These are phyloP conservation scores for Coemansia sp. DNA, from an alignment of 192 early-diverging fungal species.

Conservation along the genomic window DNA sequence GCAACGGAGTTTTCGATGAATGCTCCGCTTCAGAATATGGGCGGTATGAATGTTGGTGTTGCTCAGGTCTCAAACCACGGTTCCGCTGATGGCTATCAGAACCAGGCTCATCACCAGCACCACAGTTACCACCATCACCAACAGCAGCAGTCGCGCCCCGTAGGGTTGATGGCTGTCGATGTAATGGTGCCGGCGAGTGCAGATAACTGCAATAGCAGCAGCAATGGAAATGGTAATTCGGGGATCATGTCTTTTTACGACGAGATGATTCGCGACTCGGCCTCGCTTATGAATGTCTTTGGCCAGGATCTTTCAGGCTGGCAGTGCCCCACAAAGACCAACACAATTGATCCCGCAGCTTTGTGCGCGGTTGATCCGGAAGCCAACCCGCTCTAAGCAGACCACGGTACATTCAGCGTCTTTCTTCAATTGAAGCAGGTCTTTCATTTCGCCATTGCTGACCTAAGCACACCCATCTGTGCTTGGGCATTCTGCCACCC, in stretches of 20 bases:
- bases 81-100: slow-evolving; percentile 7
- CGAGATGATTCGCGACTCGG: slow-evolving; percentile 52
- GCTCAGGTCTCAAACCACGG: slow-evolving; percentile 11
- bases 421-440: neutral
- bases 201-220: slow-evolving; percentile 11
- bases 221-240: slow-evolving; percentile 7
- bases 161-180: slow-evolving; percentile 18
- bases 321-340: slow-evolving; percentile 54
- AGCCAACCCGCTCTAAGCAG: slow-evolving; percentile 32
- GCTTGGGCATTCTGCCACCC: neutral
- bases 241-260: slow-evolving; percentile 49
- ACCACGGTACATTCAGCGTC: neutral
- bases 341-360: slow-evolving; percentile 56
- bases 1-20: slow-evolving; percentile 26
- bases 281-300: slow-evolving; percentile 55
- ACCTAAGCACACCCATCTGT: neutral
- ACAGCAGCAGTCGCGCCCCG: slow-evolving; percentile 12
- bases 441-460: neutral
- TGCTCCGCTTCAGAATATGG: slow-evolving; percentile 39
- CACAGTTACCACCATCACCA: slow-evolving; percentile 16
- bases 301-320: slow-evolving; percentile 52
- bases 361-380: slow-evolving; percentile 57
- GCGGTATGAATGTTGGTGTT: slow-evolving; percentile 29
- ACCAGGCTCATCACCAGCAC: slow-evolving; percentile 13
- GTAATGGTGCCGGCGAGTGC: slow-evolving; percentile 17